Evolutionary conservation across 768 basidiomycete genomes (phyloP).

Genomic region (Panus rudis): DNA sequence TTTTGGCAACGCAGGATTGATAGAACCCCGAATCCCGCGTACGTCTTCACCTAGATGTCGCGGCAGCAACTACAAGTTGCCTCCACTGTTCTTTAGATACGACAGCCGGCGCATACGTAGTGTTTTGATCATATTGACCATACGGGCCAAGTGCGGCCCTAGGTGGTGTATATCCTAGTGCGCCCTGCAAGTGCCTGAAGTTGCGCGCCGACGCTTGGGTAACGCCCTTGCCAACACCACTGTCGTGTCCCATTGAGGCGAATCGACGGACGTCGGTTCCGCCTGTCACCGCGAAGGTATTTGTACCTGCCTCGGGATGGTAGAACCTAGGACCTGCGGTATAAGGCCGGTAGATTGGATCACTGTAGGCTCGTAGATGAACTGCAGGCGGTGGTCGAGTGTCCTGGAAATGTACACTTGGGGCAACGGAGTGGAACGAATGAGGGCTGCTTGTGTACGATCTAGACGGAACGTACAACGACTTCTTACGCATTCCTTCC

Average conservation of each 20-base stretch:
- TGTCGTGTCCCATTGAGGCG: slow-evolving; percentile 11
- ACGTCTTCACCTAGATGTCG: too few relatives aligned
- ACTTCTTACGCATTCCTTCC: neutral
- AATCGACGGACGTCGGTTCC: slow-evolving; percentile 15
- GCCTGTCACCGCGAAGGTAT: slow-evolving; percentile 9
- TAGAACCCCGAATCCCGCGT: too few relatives aligned
- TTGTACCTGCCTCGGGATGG: neutral
- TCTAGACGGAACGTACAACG: slow-evolving; percentile 4
- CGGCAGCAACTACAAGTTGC: slow-evolving; percentile 8
- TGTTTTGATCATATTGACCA: too few relatives aligned
- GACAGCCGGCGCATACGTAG: neutral
- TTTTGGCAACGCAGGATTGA: too few relatives aligned
- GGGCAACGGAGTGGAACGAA: slow-evolving; percentile 18
- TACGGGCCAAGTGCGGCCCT: slow-evolving; percentile 2
- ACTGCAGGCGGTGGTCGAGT: slow-evolving; percentile 3
- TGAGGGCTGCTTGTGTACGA: slow-evolving; percentile 14
- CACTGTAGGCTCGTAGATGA: slow-evolving; percentile 13
- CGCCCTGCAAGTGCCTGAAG: slow-evolving; percentile 8
- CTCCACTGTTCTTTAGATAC: slow-evolving; percentile 8
- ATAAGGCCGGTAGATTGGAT: slow-evolving; percentile 13
- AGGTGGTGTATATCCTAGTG: slow-evolving; percentile 10
- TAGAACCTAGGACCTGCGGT: slow-evolving; percentile 11
- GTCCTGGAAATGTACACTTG: slow-evolving; percentile 17
- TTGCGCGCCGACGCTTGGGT: neutral
- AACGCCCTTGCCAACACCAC: slow-evolving; percentile 4